These are phyloP conservation scores for Mycena albidolilacea DNA, from an alignment of 768 basidiomycete genomes.

Conservation along the genomic window DNA sequence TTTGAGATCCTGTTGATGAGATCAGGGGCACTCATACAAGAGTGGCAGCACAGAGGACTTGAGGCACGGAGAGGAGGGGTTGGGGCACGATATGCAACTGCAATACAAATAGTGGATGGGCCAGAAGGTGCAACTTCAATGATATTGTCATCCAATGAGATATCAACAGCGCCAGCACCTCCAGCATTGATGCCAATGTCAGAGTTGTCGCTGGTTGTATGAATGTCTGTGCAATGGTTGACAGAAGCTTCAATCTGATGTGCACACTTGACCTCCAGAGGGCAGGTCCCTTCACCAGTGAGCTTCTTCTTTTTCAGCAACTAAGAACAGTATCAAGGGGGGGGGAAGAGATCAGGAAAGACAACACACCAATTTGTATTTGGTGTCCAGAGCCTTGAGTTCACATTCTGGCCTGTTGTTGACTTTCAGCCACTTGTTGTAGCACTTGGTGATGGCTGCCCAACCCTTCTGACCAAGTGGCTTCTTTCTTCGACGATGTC, in stretches of 20 bases:
- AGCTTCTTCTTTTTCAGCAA: not conserved
- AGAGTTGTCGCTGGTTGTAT: not conserved
- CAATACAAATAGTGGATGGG: not conserved
- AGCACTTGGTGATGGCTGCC: not conserved
- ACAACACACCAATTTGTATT: not conserved
- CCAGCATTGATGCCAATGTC: not conserved
- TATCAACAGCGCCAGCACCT: not conserved
- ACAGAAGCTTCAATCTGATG: not conserved
- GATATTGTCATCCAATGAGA: not conserved
- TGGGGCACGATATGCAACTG: not conserved
- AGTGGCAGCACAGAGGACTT: not conserved
- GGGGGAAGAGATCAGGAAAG: not conserved
- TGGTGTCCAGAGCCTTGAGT: not conserved
- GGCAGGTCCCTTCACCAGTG: not conserved
- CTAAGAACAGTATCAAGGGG: not conserved
- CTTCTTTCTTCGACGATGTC: not conserved
- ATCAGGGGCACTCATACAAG: not conserved
- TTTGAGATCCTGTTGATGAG: not conserved
- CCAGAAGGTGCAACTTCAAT: not conserved
- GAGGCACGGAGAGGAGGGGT: not conserved
- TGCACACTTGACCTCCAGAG: not conserved
- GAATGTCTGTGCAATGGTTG: not conserved
- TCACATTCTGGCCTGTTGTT: not conserved
- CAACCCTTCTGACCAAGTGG: not conserved
- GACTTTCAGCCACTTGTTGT: not conserved